Base-by-base conservation (phyloP, 1,284 basidiomycete species). In the Malassezia arunalokei region DNA sequence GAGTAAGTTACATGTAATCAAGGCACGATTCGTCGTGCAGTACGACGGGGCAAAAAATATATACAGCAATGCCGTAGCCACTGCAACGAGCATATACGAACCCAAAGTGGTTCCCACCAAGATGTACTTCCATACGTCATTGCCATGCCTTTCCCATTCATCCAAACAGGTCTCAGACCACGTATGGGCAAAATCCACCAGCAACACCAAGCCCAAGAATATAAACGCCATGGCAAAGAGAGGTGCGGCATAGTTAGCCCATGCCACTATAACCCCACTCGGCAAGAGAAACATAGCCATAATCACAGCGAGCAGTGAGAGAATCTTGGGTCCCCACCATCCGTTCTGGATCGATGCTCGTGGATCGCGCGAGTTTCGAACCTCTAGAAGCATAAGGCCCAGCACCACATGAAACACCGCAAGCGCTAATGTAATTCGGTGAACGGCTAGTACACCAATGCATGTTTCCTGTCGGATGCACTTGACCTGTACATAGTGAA, bases 271-370 rank as follows among this genome's bases (percentile, higher is more conserved):
- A 79, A 94, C 91, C 45, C 80, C 83, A 67, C 92, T 92, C 0
- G 89, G 89, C 60, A 92, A 86, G 74, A 92, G 83, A 79, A 98
- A 99, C 5, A 84, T 85, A 27, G 86, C 74, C 41, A 80, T 76
- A 54, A 92, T 76, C 48, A 92, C 79, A 51, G 85, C 64, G 27
- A 90, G 66, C 87, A 87, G 91, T 5, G 85, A 77, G 43, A 95
- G 77, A 32, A 89, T 82, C 73, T 99, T 99, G 11, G 90, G 91
- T 32, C 92, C 92, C 92, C 92, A 99, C 91, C 91, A 99, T 2
- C 92, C 92, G 73, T 99, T 99, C 78, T 99, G 92, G 54, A 99
- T 83, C 9, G 88, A 83, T 1, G 92, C 87, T 17, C 92, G 82
- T 73, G 87, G 90, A 56, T 89, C 83, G 55, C 84, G 82, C 5